A percentile compares a stretch with the other conserved stretches of the same genome.
These are phyloP conservation scores for Prillingera fragicola DNA, from an alignment of 1,284 basidiomycete genomes.

Conservation along the genomic window DNA sequence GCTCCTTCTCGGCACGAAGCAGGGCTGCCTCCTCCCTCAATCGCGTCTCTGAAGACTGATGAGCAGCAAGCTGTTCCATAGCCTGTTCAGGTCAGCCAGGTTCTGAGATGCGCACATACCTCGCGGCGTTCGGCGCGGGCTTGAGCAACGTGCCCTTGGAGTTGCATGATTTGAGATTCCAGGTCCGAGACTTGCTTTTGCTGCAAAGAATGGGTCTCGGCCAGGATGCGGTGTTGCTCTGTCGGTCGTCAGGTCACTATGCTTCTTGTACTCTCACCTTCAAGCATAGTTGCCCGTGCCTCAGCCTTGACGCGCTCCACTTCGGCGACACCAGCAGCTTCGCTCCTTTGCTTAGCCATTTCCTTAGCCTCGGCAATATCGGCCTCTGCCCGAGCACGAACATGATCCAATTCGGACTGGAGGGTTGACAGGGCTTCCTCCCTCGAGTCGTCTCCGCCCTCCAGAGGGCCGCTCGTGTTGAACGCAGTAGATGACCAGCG, in stretches of 20 bases:
- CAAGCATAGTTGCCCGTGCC: constrained; percentile 66
- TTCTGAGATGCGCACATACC: constrained; percentile 24
- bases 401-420: constrained; percentile 56
- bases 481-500: constrained; percentile 19
- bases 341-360: constrained; percentile 61
- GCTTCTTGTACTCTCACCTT: constrained; percentile 53
- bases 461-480: constrained; percentile 16
- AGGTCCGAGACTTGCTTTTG: constrained; percentile 37
- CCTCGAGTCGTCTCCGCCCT: constrained; percentile 9
- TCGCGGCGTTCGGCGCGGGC: constrained; percentile 34
- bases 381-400: constrained; percentile 57
- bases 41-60: constrained; percentile 62
- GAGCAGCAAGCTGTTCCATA: constrained; percentile 43
- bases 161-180: constrained; percentile 33
- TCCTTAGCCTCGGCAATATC: constrained; percentile 66
- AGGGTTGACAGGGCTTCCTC: constrained; percentile 28
- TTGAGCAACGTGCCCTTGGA: constrained; percentile 32
- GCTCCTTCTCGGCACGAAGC: constrained; percentile 82
- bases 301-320: constrained; percentile 70
- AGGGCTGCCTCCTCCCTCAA: constrained; percentile 77
- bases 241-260: too few relatives aligned
- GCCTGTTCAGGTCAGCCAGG: constrained; percentile 27
- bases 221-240: constrained; percentile 46
- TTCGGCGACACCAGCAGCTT: constrained; percentile 62
- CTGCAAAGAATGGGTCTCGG: constrained; percentile 40